A percentile compares a stretch with the other conserved stretches of the same genome.
Evolutionary conservation across 305 asterid species (phyloP).

Genomic region (Vinca major): DNA sequence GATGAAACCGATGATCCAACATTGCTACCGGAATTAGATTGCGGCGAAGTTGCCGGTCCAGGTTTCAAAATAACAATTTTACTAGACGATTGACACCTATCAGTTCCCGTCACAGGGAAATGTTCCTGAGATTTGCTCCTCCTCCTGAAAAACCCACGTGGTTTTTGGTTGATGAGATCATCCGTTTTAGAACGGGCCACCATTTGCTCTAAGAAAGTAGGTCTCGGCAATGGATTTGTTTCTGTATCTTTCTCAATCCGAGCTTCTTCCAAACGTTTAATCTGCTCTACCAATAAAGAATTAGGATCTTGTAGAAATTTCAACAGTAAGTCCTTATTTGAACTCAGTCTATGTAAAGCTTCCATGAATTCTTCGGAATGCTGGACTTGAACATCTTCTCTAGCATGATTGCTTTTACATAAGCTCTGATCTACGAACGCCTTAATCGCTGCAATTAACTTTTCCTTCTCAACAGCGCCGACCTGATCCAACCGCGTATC

Average conservation of each 20-base stretch:
- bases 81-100: constrained; percentile 39
- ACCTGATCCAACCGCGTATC: constrained; percentile 31
- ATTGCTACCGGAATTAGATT: constrained; percentile 27
- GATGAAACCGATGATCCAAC: constrained; percentile 26
- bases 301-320: constrained; percentile 61
- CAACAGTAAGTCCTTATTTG: constrained; percentile 46
- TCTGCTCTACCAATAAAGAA: constrained; percentile 39
- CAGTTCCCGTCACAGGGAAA: constrained; percentile 38
- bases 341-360: constrained; percentile 49
- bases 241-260: constrained; percentile 28
- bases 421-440: constrained; percentile 47
- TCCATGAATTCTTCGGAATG: constrained; percentile 53
- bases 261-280: constrained; percentile 41
- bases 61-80: constrained; percentile 68
- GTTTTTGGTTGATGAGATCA: constrained; percentile 42
- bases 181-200: constrained; percentile 29
- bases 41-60: constrained; percentile 39
- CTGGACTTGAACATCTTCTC: constrained; percentile 38
- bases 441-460: constrained; percentile 56
- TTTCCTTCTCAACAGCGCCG: constrained; percentile 36
- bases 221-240: constrained; percentile 24
- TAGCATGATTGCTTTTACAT: constrained; percentile 28
- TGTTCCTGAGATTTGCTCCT: constrained; percentile 68
- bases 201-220: constrained; percentile 32
- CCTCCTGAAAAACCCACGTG: constrained; percentile 52